Base-by-base conservation (phyloP, 306 rosid species). In the Corylus avellana region DNA sequence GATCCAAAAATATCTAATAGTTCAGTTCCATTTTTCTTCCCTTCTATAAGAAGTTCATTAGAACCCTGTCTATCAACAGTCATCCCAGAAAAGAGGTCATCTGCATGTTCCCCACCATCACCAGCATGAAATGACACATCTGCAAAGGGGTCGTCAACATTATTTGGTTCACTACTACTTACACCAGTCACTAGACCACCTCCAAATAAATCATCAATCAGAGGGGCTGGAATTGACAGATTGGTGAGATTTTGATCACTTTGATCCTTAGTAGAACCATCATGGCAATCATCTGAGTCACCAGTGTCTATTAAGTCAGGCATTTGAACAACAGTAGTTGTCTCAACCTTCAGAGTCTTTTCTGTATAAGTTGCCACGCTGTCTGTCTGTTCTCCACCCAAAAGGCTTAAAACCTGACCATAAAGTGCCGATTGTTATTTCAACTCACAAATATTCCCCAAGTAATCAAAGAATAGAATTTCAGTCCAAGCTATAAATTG, bases 141-240 rank as follows among this genome's bases (percentile, higher is more conserved):
- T 16, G 94, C 93, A 55, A 96, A 96, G 70, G 98, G 99, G 75
- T 95, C 99, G 27, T 91, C 98, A 7, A 89, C 93, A 68, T 77
- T 90, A 79, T 86, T 89, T 20, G 54, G 83, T 74, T 89, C 93
- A 59, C 77, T 81, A 67, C 84, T 76, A 83, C 86, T 79, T 62
- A 66, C 77, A 51, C 69, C 79, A 69, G 88, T 83, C 75, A 75
- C 81, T 25, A 84, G 61, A 85, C 82, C 84, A 82, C 85, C 98
- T 67, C 98, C 98, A 86, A 96, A 90, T 84, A 96, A 81, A 88
- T 93, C 97, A 75, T 96, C 99, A 77, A 91, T 91, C 35, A 91
- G 80, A 68, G 89, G 92, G 47, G 90, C 39, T 4, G 90, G 81
- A 62, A 90, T 49, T 14, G 89, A 83, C 62, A 85, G 67, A 80